phyloP scores from a whole-genome alignment of 495 filamentous ascomycete species.

The Podospora conica region DNA sequence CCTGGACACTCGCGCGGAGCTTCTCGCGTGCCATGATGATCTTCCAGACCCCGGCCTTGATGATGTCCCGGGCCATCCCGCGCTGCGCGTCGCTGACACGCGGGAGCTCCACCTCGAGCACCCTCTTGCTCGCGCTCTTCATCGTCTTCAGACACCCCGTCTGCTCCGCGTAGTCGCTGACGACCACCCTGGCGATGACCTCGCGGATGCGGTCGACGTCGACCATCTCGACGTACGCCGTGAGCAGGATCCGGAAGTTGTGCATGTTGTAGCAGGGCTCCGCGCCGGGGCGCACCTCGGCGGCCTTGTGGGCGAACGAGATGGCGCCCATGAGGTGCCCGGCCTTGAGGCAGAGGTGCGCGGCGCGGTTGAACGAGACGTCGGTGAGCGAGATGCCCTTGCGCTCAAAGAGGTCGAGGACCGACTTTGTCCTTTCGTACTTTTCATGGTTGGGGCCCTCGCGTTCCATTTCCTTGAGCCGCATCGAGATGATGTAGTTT shows the following conservation, averaged over 20 bases:
- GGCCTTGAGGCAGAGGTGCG: slow-evolving; percentile 24
- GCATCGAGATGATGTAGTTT: slow-evolving; percentile 24
- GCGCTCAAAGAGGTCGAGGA: slow-evolving; percentile 26
- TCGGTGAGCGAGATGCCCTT: slow-evolving; percentile 24
- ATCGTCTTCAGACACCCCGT: slow-evolving; percentile 24
- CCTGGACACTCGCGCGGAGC: slow-evolving; percentile 15
- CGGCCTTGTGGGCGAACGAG: slow-evolving; percentile 30
- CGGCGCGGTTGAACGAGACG: slow-evolving; percentile 34
- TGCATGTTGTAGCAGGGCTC: slow-evolving; percentile 29
- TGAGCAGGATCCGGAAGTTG: slow-evolving; percentile 37
- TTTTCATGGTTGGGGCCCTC: slow-evolving; percentile 3
- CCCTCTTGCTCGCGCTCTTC: slow-evolving; percentile 24
- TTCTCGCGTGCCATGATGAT: slow-evolving; percentile 6
- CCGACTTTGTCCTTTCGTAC: slow-evolving; percentile 20
- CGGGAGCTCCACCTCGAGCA: slow-evolving; percentile 5
- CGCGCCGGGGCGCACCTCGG: slow-evolving; percentile 9
- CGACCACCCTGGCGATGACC: slow-evolving; percentile 24
- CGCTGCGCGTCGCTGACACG: background rate
- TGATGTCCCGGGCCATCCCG: background rate
- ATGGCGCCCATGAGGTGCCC: slow-evolving; percentile 30
- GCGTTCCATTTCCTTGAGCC: slow-evolving; percentile 14
- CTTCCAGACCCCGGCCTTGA: slow-evolving; percentile 13
- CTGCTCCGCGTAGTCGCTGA: slow-evolving; percentile 28
- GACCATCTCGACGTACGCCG: slow-evolving; percentile 30
- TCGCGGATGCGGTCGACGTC: slow-evolving; percentile 30